Evolutionary conservation across 768 basidiomycete genomes (phyloP), one percentile per base, ranked within the genome.

Genomic region (Boletus insuetus): DNA sequence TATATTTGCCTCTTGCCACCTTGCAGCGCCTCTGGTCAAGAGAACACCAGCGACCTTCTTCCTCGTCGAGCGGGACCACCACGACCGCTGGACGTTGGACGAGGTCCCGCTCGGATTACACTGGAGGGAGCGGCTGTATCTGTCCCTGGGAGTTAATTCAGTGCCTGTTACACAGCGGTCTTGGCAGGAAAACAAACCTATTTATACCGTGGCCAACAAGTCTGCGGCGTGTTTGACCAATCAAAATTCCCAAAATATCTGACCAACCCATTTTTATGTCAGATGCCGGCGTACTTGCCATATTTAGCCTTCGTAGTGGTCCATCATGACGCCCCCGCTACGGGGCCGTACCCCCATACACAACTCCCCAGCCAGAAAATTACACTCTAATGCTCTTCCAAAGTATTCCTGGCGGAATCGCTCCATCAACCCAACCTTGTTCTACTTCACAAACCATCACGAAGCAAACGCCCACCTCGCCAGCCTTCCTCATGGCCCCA

Each of bases 381-480:
- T 8, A 22, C 47, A 51, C 44, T 37, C 48, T 35, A 32, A 29
- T 10, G 8, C 20, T 10, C 32, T 35, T 6, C 52, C 65, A 0
- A 44, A 0, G 1, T 72, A 73, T 31, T 58, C 53, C 19, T 70
- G 67, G 73, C 37, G 58, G 4, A 11, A 48, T 1, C 59, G 51
- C 24, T 24, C 54, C 8, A 9, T n/a, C 38, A 48, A 16, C 12
- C 57, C 71, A 0, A 60, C 55, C 0, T 41, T 80, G 12, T 57
- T 59, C 24, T 73, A 76, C 54, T 42, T 60, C 29, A 74, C 72
- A 17, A 63, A 75, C 24, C 72, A 82, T 54, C 22, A 42, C 32
- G 50, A 51, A 4, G 72, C 72, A 40, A 54, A 72, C 20, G 22
- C 22, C 16, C 45, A 41, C 14, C 63, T 72, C 29, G 51, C 60